These are phyloP conservation scores for Raphanus hybrid DNA, from an alignment of 441 rosid genomes.

Conservation along the genomic window DNA sequence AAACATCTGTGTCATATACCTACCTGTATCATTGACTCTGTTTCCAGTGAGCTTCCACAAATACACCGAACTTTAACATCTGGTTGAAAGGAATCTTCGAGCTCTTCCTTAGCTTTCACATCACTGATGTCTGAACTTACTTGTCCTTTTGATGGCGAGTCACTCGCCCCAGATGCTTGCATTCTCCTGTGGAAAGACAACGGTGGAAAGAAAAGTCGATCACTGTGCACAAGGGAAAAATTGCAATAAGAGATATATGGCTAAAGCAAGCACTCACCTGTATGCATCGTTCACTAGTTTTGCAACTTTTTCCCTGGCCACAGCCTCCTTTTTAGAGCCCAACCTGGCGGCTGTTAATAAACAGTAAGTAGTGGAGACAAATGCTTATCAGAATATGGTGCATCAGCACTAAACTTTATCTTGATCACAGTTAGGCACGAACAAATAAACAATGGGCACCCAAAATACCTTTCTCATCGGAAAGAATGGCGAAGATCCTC, in stretches of 20 bases:
- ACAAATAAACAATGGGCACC: background rate
- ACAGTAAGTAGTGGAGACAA: conserved; percentile 23
- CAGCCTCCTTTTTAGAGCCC: conserved; percentile 65
- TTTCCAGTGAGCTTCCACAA: conserved; percentile 76
- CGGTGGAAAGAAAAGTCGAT: conserved; percentile 2
- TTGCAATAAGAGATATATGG: background rate
- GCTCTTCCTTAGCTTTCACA: conserved; percentile 62
- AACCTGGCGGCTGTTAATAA: conserved; percentile 53
- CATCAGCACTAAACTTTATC: background rate
- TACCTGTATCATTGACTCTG: conserved; percentile 80
- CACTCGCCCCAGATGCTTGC: conserved; percentile 88
- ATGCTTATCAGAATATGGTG: conserved; percentile 19
- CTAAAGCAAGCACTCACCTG: conserved; percentile 52
- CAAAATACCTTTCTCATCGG: conserved; percentile 73
- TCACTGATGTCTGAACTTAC: conserved; percentile 66
- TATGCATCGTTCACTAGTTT: conserved; percentile 85
- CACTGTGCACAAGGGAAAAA: conserved; percentile 20
- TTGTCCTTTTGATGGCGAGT: conserved; percentile 80
- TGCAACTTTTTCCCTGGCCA: conserved; percentile 81
- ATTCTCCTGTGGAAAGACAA: conserved; percentile 63
- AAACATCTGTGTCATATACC: conserved; percentile 1
- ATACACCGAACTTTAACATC: conserved; percentile 83
- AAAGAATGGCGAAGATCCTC: conserved; percentile 65
- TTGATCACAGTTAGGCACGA: conserved; percentile 5
- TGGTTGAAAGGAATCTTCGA: conserved; percentile 54